Evolutionary conservation across 805 yeast genomes (phyloP), one percentile per base, ranked within the genome.

Genomic region (Jamesozyma piceae): DNA sequence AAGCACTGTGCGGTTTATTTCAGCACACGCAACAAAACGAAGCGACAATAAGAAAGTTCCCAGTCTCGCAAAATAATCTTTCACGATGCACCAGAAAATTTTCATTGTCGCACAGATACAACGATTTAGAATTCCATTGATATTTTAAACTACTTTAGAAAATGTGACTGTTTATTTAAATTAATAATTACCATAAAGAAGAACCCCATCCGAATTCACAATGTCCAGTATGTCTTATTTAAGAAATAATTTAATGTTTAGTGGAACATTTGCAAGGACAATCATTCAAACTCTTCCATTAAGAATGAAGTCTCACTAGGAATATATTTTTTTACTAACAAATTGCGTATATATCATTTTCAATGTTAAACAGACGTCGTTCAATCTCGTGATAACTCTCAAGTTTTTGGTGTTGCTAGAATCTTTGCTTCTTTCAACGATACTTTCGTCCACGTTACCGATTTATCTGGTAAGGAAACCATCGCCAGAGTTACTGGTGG

Each of bases 401-500:
- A 87, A 77, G 96, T 89, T 70, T 92, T 92, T 72, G 99, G 99
- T 82, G 99, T 92, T 77, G 98, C 98, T 69, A 94, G 97, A 78
- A 92, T 92, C 81, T 92, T 80, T 70, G 99, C 99, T 67, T 94
- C 98, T 58, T 88, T 89, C 81, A 92, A 92, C 84, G 99, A 92
- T 79, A 92, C 99, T 58, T 92, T 92, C 77, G 99, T 92, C 65
- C 99, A 92, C 74, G 92, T 92, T 65, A 92, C 99, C 66, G 99
- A 92, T 80, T 78, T 89, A 64, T 86, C 97, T 66, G 99, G 98
- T 75, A 92, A 90, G 76, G 99, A 94, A 78, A 92, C 99, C 77
- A 90, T 92, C 69, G 82, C 95, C 78, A 88, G 97, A 78, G 96
- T 92, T 64, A 92, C 98, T 68, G 99, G 99, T 81, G 99, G 98